A percentile compares a stretch with the other conserved stretches of the same genome.
Evolutionary conservation across 1,284 basidiomycete species (phyloP).

Genomic region (Cutaneotrichosporon daszewskae): DNA sequence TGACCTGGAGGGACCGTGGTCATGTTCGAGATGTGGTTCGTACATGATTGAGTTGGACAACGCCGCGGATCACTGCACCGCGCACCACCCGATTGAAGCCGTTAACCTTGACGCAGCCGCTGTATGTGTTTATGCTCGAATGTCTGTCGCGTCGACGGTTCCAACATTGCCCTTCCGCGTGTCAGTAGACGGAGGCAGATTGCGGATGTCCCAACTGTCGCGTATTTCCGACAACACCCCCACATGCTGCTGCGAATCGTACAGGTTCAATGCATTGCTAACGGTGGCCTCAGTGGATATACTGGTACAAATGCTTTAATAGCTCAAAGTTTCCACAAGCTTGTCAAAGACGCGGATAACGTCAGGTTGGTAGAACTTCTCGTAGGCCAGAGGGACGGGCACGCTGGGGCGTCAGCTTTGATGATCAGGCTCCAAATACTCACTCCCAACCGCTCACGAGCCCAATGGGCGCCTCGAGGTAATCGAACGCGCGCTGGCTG

Average conservation of each 20-base stretch:
- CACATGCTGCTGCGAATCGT: no score
- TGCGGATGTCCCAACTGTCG: no score
- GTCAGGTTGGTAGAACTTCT: conserved; percentile 87
- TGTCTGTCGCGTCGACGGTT: no score
- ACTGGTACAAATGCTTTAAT: conserved; percentile 47
- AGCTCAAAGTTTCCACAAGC: conserved; percentile 72
- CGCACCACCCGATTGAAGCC: no score
- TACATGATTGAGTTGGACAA: conserved; percentile 22
- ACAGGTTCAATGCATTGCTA: no score
- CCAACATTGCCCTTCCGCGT: no score
- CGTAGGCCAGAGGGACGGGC: conserved; percentile 73
- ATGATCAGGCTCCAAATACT: conserved; percentile 52
- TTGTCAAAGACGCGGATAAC: conserved; percentile 74
- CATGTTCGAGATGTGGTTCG: conserved; percentile 32
- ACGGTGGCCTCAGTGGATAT: no score
- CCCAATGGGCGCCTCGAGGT: conserved; percentile 78
- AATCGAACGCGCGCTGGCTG: conserved; percentile 77
- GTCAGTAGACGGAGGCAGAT: no score
- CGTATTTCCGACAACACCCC: no score
- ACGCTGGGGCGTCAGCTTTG: conserved; percentile 51
- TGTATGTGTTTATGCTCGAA: no score
- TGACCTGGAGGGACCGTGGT: conserved; percentile 11
- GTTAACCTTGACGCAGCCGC: no score
- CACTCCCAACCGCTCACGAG: conserved; percentile 87
- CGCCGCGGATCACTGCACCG: no score